A percentile compares a stretch with the other conserved stretches of the same genome.
These are phyloP conservation scores for Tolypocladium nubicola DNA, from an alignment of 2,329 filamentous ascomycete genomes.

Conservation along the genomic window DNA sequence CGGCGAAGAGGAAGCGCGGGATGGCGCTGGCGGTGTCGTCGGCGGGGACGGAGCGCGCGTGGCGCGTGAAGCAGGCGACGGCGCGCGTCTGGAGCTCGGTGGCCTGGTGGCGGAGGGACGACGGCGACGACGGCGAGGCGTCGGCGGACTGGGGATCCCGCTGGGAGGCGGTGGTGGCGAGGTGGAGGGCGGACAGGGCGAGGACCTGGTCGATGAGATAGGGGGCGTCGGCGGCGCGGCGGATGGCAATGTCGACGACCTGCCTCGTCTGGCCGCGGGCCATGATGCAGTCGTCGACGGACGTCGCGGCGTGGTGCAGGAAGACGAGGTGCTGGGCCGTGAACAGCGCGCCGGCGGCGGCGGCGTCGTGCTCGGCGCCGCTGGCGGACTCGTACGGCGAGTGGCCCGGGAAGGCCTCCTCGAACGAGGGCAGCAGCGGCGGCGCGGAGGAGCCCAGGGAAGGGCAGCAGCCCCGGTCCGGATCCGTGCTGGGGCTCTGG, in stretches of 20 bases:
- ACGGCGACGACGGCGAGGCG: constrained; percentile 1
- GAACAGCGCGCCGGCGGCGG: constrained; percentile 10
- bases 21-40: constrained; percentile 19
- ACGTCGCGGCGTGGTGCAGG: constrained; percentile 23
- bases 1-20: constrained; percentile 33
- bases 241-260: constrained; percentile 20
- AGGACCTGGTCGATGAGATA: constrained; percentile 37
- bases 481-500: background rate
- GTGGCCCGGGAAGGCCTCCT: constrained; percentile 2
- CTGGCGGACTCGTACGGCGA: background rate
- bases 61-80: constrained; percentile 25
- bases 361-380: background rate
- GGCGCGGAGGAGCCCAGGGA: background rate
- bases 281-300: constrained; percentile 12
- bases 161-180: constrained; percentile 6
- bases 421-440: constrained; percentile 1
- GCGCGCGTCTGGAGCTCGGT: constrained; percentile 34
- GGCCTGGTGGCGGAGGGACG: constrained; percentile 21
- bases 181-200: constrained; percentile 32
- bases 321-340: constrained; percentile 28
- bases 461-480: background rate
- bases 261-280: constrained; percentile 9
- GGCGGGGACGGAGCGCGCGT: constrained; percentile 10
- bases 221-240: constrained; percentile 22
- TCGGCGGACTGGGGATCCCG: background rate